phyloP scores from a whole-genome alignment of 139 green algal genomes.

The Auxenochlorella pyrenoidosa region DNA sequence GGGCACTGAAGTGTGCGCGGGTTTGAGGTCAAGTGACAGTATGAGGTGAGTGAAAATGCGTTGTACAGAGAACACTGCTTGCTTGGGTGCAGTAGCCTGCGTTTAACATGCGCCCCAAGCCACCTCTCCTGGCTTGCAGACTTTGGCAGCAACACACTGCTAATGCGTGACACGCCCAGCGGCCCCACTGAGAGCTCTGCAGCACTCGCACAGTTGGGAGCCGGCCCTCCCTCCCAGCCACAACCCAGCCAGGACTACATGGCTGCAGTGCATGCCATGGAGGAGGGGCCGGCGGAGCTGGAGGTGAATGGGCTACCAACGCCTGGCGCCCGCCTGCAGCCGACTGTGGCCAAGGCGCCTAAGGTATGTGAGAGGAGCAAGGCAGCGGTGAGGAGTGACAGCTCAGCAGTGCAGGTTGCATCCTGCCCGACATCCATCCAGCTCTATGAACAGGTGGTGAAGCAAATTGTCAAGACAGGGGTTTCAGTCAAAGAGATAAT shows the following conservation, averaged over 20 bases:
- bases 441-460: too few species aligned
- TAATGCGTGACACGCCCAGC: conserved; percentile 7
- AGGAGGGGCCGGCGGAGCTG: conserved; percentile 12
- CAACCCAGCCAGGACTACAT: conserved; percentile 48
- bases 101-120: too few species aligned
- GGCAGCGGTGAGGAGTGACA: neutral
- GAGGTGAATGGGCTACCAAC: neutral
- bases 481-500: too few species aligned
- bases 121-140: neutral
- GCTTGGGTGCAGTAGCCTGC: neutral
- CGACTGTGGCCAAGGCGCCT: neutral
- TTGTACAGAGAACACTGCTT: neutral
- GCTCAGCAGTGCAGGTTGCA: neutral
- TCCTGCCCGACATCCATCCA: neutral
- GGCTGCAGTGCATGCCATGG: conserved; percentile 43
- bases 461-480: too few species aligned
- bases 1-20: neutral
- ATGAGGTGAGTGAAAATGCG: too few species aligned
- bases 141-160: conserved; percentile 9
- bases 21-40: too few species aligned
- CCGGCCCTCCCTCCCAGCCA: too few species aligned
- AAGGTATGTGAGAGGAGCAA: neutral
- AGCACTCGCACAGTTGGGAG: neutral
- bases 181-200: neutral
- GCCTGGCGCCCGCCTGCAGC: conserved; percentile 2